Evolutionary conservation across 495 filamentous ascomycete species (phyloP).

Genomic region (Penicillium malachiteum): DNA sequence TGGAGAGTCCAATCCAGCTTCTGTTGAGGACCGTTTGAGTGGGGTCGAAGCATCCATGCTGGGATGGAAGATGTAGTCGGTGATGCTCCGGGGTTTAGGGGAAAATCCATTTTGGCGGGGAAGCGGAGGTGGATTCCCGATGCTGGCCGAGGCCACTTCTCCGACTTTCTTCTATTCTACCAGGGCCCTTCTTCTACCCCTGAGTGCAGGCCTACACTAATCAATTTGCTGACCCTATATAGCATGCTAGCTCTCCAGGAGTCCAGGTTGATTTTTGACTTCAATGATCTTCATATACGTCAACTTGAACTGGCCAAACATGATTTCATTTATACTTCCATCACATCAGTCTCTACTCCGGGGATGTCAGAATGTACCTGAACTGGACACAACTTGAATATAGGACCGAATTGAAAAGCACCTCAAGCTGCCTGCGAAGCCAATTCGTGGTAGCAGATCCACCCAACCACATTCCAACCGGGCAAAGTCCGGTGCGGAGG

Average conservation of each 20-base stretch:
- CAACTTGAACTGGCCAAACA: neutral
- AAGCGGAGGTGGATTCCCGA: conserved; percentile 8
- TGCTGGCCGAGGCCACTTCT: neutral
- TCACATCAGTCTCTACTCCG: conserved; percentile 3
- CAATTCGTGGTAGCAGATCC: conserved; percentile 13
- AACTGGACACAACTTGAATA: neutral
- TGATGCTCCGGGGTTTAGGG: conserved; percentile 41
- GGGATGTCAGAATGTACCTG: neutral
- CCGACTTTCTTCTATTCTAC: neutral
- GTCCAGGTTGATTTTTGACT: neutral
- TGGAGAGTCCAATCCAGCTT: conserved; percentile 39
- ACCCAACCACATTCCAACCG: conserved; percentile 18
- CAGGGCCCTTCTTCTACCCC: too few relatives aligned
- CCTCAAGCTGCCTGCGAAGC: neutral
- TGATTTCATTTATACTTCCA: neutral
- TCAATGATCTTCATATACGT: neutral
- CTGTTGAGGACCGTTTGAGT: conserved; percentile 45
- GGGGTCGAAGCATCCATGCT: conserved; percentile 27
- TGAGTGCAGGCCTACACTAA: neutral
- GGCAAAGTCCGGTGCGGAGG: conserved; percentile 40
- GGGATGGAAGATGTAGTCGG: conserved; percentile 25
- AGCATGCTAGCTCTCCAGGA: neutral
- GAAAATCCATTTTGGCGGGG: conserved; percentile 14
- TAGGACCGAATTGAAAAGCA: neutral
- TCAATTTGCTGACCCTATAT: neutral